Evolutionary conservation across 1,284 basidiomycete genomes (phyloP).

Genomic region (Apiotrichum gracile): DNA sequence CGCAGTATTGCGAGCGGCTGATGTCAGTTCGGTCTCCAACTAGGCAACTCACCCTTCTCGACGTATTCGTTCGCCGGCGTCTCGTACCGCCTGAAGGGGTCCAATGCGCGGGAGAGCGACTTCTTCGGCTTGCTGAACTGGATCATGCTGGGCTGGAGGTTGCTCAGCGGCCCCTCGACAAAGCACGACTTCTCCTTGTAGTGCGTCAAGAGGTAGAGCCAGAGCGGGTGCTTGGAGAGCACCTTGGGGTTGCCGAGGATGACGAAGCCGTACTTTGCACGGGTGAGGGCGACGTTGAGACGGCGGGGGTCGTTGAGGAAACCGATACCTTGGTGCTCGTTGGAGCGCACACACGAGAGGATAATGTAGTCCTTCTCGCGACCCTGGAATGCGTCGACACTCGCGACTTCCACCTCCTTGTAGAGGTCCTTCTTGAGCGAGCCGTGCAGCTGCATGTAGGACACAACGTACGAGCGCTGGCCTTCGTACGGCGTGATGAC

Average conservation of each 20-base stretch:
- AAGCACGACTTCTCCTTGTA: constrained; percentile 94
- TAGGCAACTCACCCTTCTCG: constrained; percentile 25
- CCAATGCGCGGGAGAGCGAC: constrained; percentile 74
- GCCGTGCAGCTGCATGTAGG: constrained; percentile 99
- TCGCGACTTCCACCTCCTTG: constrained; percentile 98
- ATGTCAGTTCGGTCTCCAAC: background rate
- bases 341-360: constrained; percentile 95
- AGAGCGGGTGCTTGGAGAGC: constrained; percentile 96
- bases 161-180: constrained; percentile 93
- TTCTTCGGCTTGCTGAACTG: constrained; percentile 95
- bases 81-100: constrained; percentile 83
- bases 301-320: constrained; percentile 97
- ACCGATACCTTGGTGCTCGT: constrained; percentile 98
- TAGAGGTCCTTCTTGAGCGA: constrained; percentile 97
- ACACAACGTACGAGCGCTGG: constrained; percentile 96
- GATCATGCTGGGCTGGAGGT: constrained; percentile 96
- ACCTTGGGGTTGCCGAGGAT: constrained; percentile 98
- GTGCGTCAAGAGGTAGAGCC: constrained; percentile 97
- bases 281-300: constrained; percentile 92
- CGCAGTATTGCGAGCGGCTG: constrained; percentile 53
- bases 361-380: constrained; percentile 99
- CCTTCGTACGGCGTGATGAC: constrained; percentile 99
- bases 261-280: constrained; percentile 96
- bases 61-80: constrained; percentile 60
- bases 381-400: constrained; percentile 98